Percentiles rank a stretch among this genome's conserved stretches.
These are phyloP conservation scores for Nannochloris sp. DNA, from an alignment of 139 green algal genomes.

Conservation along the genomic window DNA sequence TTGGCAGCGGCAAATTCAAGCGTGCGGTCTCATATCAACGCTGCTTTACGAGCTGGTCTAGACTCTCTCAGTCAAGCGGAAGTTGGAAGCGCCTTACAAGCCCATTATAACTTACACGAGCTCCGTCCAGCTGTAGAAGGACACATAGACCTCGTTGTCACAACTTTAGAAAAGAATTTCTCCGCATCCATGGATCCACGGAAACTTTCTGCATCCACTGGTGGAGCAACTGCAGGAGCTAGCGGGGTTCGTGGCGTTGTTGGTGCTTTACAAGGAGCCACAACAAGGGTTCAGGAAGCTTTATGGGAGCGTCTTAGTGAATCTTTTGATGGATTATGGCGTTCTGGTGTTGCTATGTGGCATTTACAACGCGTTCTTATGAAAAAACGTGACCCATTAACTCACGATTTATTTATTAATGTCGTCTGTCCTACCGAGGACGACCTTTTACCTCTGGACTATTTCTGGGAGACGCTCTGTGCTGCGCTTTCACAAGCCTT, in stretches of 20 bases:
- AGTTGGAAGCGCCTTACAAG: slow-evolving; percentile 81
- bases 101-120: slow-evolving; percentile 83
- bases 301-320: slow-evolving; percentile 58
- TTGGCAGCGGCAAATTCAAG: slow-evolving; percentile 27
- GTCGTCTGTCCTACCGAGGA: slow-evolving; percentile 35
- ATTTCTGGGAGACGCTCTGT: slow-evolving; percentile 47
- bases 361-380: slow-evolving; percentile 86
- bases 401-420: slow-evolving; percentile 83
- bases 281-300: slow-evolving; percentile 31
- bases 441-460: slow-evolving; percentile 15
- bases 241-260: neutral
- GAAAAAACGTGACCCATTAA: slow-evolving; percentile 93
- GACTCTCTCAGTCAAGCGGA: slow-evolving; percentile 73
- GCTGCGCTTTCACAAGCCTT: neutral
- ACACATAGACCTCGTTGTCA: slow-evolving; percentile 30
- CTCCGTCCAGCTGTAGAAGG: slow-evolving; percentile 46
- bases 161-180: slow-evolving; percentile 39
- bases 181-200: slow-evolving; percentile 53
- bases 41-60: slow-evolving; percentile 66
- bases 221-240: neutral
- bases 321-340: slow-evolving; percentile 49
- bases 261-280: neutral
- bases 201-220: slow-evolving; percentile 37
- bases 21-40: slow-evolving; percentile 51
- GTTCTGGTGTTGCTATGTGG: slow-evolving; percentile 55